Percentiles rank a stretch among this genome's conserved stretches.
These are phyloP conservation scores for Pythium utonaiense DNA, from an alignment of 352 stramenopile genomes.

Conservation along the genomic window DNA sequence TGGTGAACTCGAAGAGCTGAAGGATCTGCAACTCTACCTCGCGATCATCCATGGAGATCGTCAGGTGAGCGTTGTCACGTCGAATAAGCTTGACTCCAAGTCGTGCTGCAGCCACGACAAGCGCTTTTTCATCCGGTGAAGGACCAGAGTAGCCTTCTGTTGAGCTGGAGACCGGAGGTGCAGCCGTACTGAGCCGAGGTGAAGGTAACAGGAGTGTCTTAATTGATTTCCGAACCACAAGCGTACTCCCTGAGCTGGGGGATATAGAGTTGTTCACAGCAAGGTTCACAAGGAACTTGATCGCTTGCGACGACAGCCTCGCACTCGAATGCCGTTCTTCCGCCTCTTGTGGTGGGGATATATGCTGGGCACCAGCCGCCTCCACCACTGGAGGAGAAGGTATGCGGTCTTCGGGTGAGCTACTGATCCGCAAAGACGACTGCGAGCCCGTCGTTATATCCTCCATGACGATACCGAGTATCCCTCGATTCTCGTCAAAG, in stretches of 20 bases:
- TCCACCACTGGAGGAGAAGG: background rate
- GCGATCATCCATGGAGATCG: constrained; percentile 27
- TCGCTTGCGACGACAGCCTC: constrained; percentile 25
- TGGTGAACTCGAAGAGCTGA: constrained; percentile 60
- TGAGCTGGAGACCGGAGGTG: background rate
- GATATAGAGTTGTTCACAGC: constrained; percentile 60
- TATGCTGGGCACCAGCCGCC: too few relatives aligned
- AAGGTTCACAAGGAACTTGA: constrained; percentile 50
- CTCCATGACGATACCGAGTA: constrained; percentile 12
- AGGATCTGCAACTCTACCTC: constrained; percentile 42
- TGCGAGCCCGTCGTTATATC: background rate
- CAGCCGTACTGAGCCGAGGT: background rate
- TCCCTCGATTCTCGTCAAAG: constrained; percentile 30
- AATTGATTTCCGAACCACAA: background rate
- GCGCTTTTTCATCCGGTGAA: constrained; percentile 72
- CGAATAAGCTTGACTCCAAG: constrained; percentile 42
- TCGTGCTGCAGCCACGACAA: constrained; percentile 51
- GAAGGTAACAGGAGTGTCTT: background rate
- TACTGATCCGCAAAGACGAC: background rate
- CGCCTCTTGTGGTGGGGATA: too few relatives aligned
- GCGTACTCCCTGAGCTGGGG: background rate
- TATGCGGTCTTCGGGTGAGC: background rate
- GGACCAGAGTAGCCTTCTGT: constrained; percentile 65
- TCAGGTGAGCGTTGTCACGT: constrained; percentile 13
- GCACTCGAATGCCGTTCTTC: background rate